Evolutionary conservation across 2,329 filamentous ascomycete species (phyloP).

Genomic region (Zasmidium citrigriseum): DNA sequence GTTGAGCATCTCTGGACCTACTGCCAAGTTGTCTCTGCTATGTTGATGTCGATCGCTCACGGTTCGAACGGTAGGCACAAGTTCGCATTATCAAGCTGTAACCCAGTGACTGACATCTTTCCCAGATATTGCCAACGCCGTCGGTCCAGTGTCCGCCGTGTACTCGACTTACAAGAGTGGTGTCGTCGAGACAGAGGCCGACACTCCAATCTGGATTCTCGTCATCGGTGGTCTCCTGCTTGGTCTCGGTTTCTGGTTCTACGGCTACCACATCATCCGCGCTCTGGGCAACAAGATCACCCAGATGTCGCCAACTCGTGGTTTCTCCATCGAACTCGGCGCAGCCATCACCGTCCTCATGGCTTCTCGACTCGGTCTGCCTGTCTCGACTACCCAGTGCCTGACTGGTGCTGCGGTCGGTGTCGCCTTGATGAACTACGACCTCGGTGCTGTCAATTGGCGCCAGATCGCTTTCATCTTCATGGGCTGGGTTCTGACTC

Average conservation of each 20-base stretch:
- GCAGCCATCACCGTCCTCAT: slow-evolving; percentile 63
- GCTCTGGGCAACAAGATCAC: slow-evolving; percentile 62
- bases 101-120: slow-evolving; percentile 53
- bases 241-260: slow-evolving; percentile 60
- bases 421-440: slow-evolving; percentile 61
- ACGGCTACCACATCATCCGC: slow-evolving; percentile 64
- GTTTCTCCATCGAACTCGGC: slow-evolving; percentile 62
- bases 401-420: slow-evolving; percentile 63
- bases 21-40: slow-evolving; percentile 51
- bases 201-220: slow-evolving; percentile 63
- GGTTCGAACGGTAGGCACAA: slow-evolving; percentile 58
- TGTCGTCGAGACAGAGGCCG: slow-evolving; percentile 44
- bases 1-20: slow-evolving; percentile 66
- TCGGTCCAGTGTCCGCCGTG: slow-evolving; percentile 63
- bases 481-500: slow-evolving; percentile 59
- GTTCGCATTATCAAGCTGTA: not conserved
- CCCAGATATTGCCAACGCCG: slow-evolving; percentile 61
- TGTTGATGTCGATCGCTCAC: slow-evolving; percentile 45
- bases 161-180: slow-evolving; percentile 59
- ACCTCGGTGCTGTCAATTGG: slow-evolving; percentile 61
- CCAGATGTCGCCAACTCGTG: slow-evolving; percentile 60
- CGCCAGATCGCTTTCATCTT: slow-evolving; percentile 62
- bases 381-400: slow-evolving; percentile 65
- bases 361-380: slow-evolving; percentile 62
- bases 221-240: slow-evolving; percentile 55